Conservation (phyloP, 2,329 filamentous ascomycete genomes). For the Didymosphaeria variabile region DNA sequence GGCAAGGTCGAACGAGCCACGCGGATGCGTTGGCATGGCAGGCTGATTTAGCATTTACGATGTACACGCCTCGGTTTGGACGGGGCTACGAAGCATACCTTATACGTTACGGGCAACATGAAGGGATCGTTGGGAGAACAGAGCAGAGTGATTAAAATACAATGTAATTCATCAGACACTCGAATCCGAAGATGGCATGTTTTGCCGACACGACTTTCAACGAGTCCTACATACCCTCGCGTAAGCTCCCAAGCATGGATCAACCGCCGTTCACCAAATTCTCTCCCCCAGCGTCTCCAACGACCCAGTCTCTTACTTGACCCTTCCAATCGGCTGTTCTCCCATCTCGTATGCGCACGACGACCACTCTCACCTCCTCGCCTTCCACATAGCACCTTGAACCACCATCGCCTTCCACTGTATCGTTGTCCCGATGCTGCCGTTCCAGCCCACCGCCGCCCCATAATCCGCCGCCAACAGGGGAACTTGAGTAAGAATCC, state of each 20-base stretch:
- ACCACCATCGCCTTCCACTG: slow-evolving; percentile 55
- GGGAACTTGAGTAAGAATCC: slow-evolving; percentile 39
- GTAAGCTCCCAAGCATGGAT: not conserved
- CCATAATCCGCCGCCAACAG: slow-evolving; percentile 51
- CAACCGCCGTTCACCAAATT: slow-evolving; percentile 13
- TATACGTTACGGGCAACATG: not conserved
- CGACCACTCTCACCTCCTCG: slow-evolving; percentile 85
- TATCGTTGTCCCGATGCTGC: slow-evolving; percentile 50
- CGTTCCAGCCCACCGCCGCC: slow-evolving; percentile 57
- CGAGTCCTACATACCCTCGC: not conserved
- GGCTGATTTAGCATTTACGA: not conserved
- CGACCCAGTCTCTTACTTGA: slow-evolving; percentile 80
- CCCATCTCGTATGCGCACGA: slow-evolving; percentile 84
- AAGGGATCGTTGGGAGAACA: not conserved
- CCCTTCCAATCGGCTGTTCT: slow-evolving; percentile 96
- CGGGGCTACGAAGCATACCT: not conserved
- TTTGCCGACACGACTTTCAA: not conserved
- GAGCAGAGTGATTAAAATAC: not conserved
- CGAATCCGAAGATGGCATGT: not conserved
- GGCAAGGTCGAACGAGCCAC: not conserved
- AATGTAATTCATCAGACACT: not conserved
- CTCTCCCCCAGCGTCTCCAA: slow-evolving; percentile 6
- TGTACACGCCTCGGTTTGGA: not conserved
- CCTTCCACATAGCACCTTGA: slow-evolving; percentile 77
- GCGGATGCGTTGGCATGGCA: not conserved